These are phyloP conservation scores for Candida tetrigidarum DNA, from an alignment of 1,139 yeast species.

Conservation along the genomic window DNA sequence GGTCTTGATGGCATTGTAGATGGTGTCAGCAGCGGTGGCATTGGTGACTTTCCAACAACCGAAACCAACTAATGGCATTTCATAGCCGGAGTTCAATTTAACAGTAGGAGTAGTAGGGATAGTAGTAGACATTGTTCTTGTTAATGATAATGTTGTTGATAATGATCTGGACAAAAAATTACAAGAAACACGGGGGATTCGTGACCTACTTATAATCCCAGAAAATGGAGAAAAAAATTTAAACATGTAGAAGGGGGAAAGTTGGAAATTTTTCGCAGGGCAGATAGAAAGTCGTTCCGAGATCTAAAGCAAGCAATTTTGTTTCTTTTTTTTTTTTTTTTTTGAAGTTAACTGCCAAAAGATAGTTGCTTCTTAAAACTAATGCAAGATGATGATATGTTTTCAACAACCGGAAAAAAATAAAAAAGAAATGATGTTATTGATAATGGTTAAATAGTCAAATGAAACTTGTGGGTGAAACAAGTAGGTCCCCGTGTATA, in stretches of 20 bases:
- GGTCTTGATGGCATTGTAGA: constrained; percentile 66
- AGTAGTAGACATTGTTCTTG: neutral
- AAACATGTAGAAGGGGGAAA: no score
- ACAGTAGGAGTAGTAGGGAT: constrained; percentile 24
- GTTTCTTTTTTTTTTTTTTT: no score
- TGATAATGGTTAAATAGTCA: neutral
- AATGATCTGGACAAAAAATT: neutral
- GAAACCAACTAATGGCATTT: constrained; percentile 67
- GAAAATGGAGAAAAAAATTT: neutral
- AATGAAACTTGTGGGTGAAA: neutral
- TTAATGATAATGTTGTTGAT: neutral
- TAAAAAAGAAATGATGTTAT: neutral
- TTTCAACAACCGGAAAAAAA: no score
- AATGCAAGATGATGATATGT: neutral
- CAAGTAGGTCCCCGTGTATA: neutral
- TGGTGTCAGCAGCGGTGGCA: constrained; percentile 58
- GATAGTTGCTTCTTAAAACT: neutral
- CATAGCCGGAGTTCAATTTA: constrained; percentile 60
- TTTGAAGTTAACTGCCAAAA: no score
- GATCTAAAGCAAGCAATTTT: neutral
- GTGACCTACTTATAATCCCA: neutral
- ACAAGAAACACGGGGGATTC: neutral
- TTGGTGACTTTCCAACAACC: constrained; percentile 73
- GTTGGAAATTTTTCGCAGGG: neutral
- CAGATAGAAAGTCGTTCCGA: constrained; percentile 2